Evolutionary conservation across 345 rosid species (phyloP).

Genomic region (Xanthoceras sorbifolium): DNA sequence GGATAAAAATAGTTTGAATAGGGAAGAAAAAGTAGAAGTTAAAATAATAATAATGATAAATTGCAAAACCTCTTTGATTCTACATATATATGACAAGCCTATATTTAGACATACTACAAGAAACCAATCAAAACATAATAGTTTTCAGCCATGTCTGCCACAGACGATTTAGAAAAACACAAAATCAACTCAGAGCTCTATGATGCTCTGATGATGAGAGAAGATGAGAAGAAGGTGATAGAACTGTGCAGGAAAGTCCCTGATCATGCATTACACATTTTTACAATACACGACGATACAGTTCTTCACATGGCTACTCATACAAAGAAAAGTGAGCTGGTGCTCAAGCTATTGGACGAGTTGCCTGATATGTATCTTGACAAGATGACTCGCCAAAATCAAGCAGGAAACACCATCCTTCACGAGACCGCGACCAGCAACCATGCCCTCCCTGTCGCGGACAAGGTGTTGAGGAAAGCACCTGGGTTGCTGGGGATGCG

Average conservation of each 20-base stretch:
- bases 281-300: slow-evolving; percentile 13
- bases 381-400: too few species aligned
- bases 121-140: not conserved
- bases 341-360: not conserved
- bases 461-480: slow-evolving; percentile 4
- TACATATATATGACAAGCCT: not conserved
- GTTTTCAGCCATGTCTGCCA: not conserved
- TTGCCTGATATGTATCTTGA: too few species aligned
- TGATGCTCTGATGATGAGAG: slow-evolving; percentile 8
- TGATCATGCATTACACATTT: too few species aligned
- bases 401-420: too few species aligned
- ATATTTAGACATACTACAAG: not conserved
- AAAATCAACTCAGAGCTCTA: not conserved
- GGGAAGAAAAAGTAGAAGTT: not conserved
- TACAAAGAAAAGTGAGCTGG: not conserved
- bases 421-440: too few species aligned
- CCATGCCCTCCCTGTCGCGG: slow-evolving; percentile 6
- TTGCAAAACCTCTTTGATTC: too few species aligned
- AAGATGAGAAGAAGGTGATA: slow-evolving; percentile 10
- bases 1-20: not conserved
- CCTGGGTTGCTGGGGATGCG: slow-evolving; percentile 17
- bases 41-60: too few species aligned
- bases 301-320: slow-evolving; percentile 17
- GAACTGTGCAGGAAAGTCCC: slow-evolving; percentile 16
- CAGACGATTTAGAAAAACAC: not conserved